A percentile compares a stretch with the other conserved stretches of the same genome.
Conservation (phyloP, 1,139 yeast genomes). For the Suhomyces chickasaworum region DNA sequence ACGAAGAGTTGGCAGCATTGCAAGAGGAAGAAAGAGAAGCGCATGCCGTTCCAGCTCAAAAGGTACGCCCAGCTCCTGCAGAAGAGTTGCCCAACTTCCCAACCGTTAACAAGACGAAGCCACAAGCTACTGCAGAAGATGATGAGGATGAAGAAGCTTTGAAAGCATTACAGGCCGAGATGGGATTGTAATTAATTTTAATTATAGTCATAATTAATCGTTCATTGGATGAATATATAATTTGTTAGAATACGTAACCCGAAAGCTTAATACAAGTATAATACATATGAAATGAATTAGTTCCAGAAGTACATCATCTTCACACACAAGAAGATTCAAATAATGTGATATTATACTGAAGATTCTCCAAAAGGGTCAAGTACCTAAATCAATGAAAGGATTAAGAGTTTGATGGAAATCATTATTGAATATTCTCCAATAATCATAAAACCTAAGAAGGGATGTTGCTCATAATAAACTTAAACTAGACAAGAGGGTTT, state of each 20-base stretch:
- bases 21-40: constrained; percentile 73
- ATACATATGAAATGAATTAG: not conserved
- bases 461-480: too few species aligned
- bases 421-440: too few species aligned
- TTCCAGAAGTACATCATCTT: too few species aligned
- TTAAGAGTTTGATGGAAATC: too few species aligned
- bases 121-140: constrained; percentile 54
- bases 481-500: too few species aligned
- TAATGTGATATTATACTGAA: too few species aligned
- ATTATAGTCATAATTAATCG: not conserved
- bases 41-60: constrained; percentile 25
- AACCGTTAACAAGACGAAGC: constrained; percentile 39
- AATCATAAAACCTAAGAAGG: too few species aligned
- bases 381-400: too few species aligned
- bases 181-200: constrained; percentile 65
- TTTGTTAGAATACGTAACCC: not conserved
- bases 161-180: constrained; percentile 87
- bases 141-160: constrained; percentile 93
- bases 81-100: constrained; percentile 53
- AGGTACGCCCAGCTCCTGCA: constrained; percentile 21
- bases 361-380: too few species aligned
- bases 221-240: not conserved
- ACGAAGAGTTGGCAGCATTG: constrained; percentile 85
- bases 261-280: not conserved
- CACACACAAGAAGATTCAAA: too few species aligned